These are phyloP conservation scores for Teratosphaeria epicoccoides DNA, from an alignment of 2,329 filamentous ascomycete genomes.

Conservation along the genomic window DNA sequence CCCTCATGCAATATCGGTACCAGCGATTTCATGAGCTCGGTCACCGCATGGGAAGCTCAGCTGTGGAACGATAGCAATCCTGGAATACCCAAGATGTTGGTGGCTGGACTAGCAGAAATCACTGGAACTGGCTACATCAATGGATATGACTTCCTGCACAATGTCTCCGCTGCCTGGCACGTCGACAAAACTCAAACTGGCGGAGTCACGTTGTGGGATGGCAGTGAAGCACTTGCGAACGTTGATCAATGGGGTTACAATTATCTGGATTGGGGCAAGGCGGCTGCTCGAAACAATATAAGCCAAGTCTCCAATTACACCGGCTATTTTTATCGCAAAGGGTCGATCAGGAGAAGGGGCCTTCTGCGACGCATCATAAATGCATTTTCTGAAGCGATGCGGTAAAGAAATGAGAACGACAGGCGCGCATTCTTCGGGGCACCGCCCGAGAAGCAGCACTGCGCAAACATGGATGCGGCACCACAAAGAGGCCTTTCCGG, in stretches of 20 bases:
- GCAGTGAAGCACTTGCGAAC: conserved; percentile 19
- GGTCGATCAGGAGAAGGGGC: too few species aligned
- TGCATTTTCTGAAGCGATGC: too few species aligned
- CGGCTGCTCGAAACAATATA: neutral
- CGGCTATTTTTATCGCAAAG: too few species aligned
- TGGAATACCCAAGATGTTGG: conserved; percentile 19
- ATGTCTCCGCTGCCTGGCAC: conserved; percentile 14
- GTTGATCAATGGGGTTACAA: conserved; percentile 9
- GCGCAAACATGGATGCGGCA: too few species aligned
- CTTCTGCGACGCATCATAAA: too few species aligned
- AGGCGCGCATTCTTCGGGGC: too few species aligned
- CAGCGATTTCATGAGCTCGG: conserved; percentile 18
- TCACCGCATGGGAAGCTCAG: conserved; percentile 22
- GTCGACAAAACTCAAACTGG: conserved; percentile 25
- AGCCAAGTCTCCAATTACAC: too few species aligned
- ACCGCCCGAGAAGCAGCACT: too few species aligned
- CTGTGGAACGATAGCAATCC: conserved; percentile 9
- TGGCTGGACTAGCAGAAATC: conserved; percentile 22
- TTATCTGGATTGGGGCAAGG: conserved; percentile 9
- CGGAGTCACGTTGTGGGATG: conserved; percentile 31
- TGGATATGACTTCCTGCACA: conserved; percentile 15
- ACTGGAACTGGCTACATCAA: conserved; percentile 23
- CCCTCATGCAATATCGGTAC: conserved; percentile 24
- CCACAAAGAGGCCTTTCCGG: too few species aligned
- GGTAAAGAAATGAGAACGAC: too few species aligned